Evolutionary conservation across 2,329 filamentous ascomycete genomes (phyloP), one percentile per base, ranked within the genome.

Genomic region (Sporothrix variecibatus): DNA sequence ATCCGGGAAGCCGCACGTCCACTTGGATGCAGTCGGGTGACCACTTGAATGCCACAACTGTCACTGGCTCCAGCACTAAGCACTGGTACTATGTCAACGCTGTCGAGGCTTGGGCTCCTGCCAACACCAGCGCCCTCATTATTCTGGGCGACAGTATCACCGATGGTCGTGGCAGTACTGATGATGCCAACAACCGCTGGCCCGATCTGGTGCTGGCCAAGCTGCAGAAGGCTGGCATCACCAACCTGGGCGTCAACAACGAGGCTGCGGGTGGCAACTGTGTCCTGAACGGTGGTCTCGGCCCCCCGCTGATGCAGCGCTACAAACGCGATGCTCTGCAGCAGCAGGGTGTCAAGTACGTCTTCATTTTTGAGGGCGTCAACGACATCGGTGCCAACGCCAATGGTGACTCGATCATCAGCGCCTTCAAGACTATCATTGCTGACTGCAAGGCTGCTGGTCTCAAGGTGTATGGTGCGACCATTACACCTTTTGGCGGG

Each of bases 231-330:
- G 65, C 58, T 65, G 79, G 80, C 15, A 85, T 87, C 65, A 82
- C 81, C 28, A 81, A 86, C 75, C 85, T 92, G 70, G 85, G 86
- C 15, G 81, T 92, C 15, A 83, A 86, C 76, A 92, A 93, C 82
- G 88, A 92, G 80, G 91, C 90, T 1, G 90, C 90, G 0, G 91
- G 91, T 62, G 91, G 91, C n/a, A 93, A 93, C 80, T 83, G 89
- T 0, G 85, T 93, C 1, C 85, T 93, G 0, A 81, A 82, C 11
- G 89, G 91, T 71, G 88, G 90, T 0, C 83, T 91, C 0, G 90
- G 91, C 0, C 91, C 91, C 2, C 89, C 87, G 51, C 86, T 88
- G 0, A 81, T 91, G 43, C 83, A 85, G 56, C 87, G 90, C 4
- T 86, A 92, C 75, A 87, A 91, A 78, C 86, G 90, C n/a, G 91